Evolutionary conservation across 2,329 filamentous ascomycete genomes (phyloP), one percentile per base, ranked within the genome.

Genomic region (Trichoderma citrinoviride): DNA sequence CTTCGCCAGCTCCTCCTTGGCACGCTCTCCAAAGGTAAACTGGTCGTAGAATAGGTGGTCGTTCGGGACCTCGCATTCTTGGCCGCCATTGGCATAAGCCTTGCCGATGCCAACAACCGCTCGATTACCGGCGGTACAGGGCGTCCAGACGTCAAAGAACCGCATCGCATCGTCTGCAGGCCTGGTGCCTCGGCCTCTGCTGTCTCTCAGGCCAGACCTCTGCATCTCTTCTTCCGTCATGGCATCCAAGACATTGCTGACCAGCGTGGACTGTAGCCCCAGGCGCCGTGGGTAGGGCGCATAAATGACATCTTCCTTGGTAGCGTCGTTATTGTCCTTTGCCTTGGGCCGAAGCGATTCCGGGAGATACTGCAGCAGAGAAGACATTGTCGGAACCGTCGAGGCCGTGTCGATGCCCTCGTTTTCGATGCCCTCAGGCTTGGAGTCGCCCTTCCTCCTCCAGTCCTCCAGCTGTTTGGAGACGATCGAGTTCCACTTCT

Each of bases 31-130:
- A 6, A 86, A 73, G 0, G 77, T 81, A 47, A 84, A 85, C 0
- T 77, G 75, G 55, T 83, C 82, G 72, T 80, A 82, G 71, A 85
- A 87, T 2, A 87, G 74, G 66, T 83, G 81, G 14, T 80, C 75
- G 15, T 80, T 73, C 1, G 81, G 81, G 3, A 72, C 70, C 2
- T 77, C 72, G 69, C 84, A 86, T 27, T 70, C 66, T 19, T 52
- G 50, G 7, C 23, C 14, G 7, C 23, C 14, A 14, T 37, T 25
- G 6, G 65, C 47, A 19, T 64, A 61, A 15, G 67, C 44, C 54
- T 63, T 58, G 25, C 70, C 64, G 7, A 70, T 55, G 23, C 65
- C 60, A 7, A 67, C 70, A 14, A 66, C 58, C 1, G 41, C 65
- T 46, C 60, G 61, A 5, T 70, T 68, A 44, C 69, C 68, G 23